Evolutionary conservation across 116 monocot species (phyloP).

Genomic region (Trichopus zeylanicus): DNA sequence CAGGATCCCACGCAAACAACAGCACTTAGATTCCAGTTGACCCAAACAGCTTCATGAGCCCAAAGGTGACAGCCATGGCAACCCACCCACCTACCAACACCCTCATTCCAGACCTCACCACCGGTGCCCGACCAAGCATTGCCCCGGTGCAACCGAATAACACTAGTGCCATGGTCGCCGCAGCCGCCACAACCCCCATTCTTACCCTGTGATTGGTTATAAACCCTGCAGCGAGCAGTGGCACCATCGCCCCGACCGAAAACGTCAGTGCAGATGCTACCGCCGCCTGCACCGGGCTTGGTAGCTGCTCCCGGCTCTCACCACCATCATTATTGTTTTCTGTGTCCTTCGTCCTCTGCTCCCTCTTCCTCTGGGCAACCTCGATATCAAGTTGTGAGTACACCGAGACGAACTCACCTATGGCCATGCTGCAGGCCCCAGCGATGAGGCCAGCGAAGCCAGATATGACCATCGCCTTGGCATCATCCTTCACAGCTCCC

Average conservation of each 20-base stretch:
- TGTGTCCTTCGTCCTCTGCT: background rate
- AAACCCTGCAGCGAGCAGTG: conserved; percentile 52
- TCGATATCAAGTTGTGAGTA: conserved; percentile 68
- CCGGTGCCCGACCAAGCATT: conserved; percentile 37
- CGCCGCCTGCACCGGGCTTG: conserved; percentile 52
- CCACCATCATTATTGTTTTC: background rate
- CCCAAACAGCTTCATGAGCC: conserved; percentile 49
- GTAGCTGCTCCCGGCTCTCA: conserved; percentile 24
- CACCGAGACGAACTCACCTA: conserved; percentile 86
- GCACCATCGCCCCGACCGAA: conserved; percentile 45
- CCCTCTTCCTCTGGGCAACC: conserved; percentile 39
- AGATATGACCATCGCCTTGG: conserved; percentile 46
- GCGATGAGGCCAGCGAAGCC: conserved; percentile 59
- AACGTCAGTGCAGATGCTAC: conserved; percentile 56
- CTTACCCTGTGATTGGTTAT: conserved; percentile 35
- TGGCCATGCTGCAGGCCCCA: conserved; percentile 85
- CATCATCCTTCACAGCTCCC: conserved; percentile 47
- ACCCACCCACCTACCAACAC: conserved; percentile 54
- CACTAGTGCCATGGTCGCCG: conserved; percentile 34
- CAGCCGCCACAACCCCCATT: conserved; percentile 35
- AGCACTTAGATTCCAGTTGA: conserved; percentile 17
- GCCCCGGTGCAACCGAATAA: conserved; percentile 48
- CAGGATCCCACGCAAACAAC: background rate
- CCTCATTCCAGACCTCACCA: conserved; percentile 28
- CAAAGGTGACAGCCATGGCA: conserved; percentile 64